Evolutionary conservation across 768 basidiomycete genomes (phyloP).

Genomic region (Coprinopsis strossmayeri): DNA sequence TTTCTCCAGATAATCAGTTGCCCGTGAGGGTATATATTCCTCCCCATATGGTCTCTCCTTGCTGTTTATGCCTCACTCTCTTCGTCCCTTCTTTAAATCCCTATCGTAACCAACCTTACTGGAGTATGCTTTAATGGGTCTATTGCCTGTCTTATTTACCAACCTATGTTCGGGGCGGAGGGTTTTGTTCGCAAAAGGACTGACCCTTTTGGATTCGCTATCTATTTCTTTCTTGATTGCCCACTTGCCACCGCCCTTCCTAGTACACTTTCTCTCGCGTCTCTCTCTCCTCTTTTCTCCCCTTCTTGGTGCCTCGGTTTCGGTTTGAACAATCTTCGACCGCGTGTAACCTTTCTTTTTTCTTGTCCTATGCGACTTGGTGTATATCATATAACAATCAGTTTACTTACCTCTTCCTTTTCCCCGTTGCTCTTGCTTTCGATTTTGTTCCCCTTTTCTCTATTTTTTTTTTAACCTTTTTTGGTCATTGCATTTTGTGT

Average conservation of each 20-base stretch:
- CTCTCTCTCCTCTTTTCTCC: slow-evolving; percentile 16
- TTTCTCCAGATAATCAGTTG: too few relatives aligned
- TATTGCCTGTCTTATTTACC: background rate
- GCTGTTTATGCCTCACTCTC: slow-evolving; percentile 5
- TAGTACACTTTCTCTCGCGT: slow-evolving; percentile 15
- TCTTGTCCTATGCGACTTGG: too few relatives aligned
- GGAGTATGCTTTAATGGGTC: slow-evolving; percentile 4
- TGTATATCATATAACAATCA: too few relatives aligned
- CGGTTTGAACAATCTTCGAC: slow-evolving; percentile 3
- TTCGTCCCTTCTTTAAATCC: slow-evolving; percentile 5
- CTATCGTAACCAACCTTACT: background rate
- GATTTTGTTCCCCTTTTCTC: background rate
- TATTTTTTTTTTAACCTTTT: slow-evolving; percentile 1
- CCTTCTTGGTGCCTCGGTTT: slow-evolving; percentile 1
- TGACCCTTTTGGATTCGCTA: slow-evolving; percentile 3
- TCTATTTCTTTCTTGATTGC: background rate
- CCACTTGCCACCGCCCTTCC: slow-evolving; percentile 1
- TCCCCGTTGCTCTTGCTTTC: background rate
- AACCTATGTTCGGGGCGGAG: slow-evolving; percentile 6
- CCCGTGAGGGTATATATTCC: background rate
- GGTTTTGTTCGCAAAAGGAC: slow-evolving; percentile 10
- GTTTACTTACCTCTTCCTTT: background rate
- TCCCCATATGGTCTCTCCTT: slow-evolving; percentile 1
- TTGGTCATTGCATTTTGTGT: background rate
- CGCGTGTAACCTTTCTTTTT: background rate